A percentile compares a stretch with the other conserved stretches of the same genome.
phyloP scores from a whole-genome alignment of 441 rosid genomes.

The Breynia disticha region DNA sequence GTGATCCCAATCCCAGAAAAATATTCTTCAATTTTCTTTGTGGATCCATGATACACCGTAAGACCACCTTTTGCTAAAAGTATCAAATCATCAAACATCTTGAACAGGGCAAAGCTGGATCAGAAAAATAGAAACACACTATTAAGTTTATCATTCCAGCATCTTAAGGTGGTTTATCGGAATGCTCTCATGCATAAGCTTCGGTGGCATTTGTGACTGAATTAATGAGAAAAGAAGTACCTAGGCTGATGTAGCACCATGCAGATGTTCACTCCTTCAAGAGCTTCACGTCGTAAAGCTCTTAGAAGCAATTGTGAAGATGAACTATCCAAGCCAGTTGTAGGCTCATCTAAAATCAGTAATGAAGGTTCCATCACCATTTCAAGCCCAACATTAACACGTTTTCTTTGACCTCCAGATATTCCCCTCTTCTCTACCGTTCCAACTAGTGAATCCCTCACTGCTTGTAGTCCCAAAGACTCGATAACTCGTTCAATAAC shows the following conservation, averaged over 20 bases:
- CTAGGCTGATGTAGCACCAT: constrained; percentile 97
- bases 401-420: constrained; percentile 94
- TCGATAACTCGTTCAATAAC: constrained; percentile 89
- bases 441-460: constrained; percentile 83
- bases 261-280: constrained; percentile 88
- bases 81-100: constrained; percentile 76
- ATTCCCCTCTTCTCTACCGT: constrained; percentile 93
- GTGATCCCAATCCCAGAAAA: constrained; percentile 62
- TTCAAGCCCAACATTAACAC: constrained; percentile 93
- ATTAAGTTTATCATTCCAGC: background rate
- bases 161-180: background rate
- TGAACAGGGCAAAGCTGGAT: constrained; percentile 80
- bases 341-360: constrained; percentile 89
- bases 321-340: constrained; percentile 94
- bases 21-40: constrained; percentile 69
- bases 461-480: constrained; percentile 72
- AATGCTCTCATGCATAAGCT: background rate
- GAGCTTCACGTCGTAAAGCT: constrained; percentile 84
- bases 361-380: constrained; percentile 98
- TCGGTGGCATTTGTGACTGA: background rate
- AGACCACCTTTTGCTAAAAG: constrained; percentile 94
- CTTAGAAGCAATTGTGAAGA: constrained; percentile 77
- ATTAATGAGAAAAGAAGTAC: constrained; percentile 23
- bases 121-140: constrained; percentile 9
- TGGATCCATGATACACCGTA: constrained; percentile 81